Percentiles rank a stretch among this genome's conserved stretches.
Conservation (phyloP, 2,329 filamentous ascomycete genomes). For the Hymenoscyphus scutula region DNA sequence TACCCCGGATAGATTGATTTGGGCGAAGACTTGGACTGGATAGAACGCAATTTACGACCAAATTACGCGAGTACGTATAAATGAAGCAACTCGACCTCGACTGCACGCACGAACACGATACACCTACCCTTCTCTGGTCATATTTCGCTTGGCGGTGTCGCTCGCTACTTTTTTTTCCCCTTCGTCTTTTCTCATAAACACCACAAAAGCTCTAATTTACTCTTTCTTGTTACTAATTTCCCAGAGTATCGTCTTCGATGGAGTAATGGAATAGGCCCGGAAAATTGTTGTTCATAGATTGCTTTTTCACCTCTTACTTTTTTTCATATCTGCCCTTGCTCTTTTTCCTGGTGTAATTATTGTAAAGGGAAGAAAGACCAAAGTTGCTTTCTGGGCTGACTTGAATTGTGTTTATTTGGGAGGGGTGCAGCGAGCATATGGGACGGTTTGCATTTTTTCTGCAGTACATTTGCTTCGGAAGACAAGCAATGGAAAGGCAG, state of each 20-base stretch:
- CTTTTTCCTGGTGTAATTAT: neutral
- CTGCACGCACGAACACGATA: constrained; percentile 9
- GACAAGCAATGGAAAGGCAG: neutral
- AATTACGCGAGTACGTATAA: constrained; percentile 12
- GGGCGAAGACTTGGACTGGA: constrained; percentile 25
- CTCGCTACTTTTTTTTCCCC: constrained; percentile 10
- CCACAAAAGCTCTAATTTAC: constrained; percentile 1
- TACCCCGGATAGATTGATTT: constrained; percentile 35
- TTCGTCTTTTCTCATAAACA: constrained; percentile 4
- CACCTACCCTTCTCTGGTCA: constrained; percentile 17
- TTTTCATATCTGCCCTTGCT: neutral
- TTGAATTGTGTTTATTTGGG: neutral
- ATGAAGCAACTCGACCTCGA: constrained; percentile 12
- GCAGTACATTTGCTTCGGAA: neutral
- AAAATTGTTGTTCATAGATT: neutral
- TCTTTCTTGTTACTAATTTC: constrained; percentile 5
- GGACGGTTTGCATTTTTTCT: neutral
- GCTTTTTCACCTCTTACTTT: neutral
- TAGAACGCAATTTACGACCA: constrained; percentile 19
- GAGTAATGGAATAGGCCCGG: neutral
- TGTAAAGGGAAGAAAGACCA: neutral
- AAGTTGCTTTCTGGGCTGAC: neutral
- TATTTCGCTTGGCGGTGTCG: constrained; percentile 19
- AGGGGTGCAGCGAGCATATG: neutral
- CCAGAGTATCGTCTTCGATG: neutral